Base-by-base conservation (phyloP, 768 basidiomycete genomes). In the Xanthoconium purpureum region DNA sequence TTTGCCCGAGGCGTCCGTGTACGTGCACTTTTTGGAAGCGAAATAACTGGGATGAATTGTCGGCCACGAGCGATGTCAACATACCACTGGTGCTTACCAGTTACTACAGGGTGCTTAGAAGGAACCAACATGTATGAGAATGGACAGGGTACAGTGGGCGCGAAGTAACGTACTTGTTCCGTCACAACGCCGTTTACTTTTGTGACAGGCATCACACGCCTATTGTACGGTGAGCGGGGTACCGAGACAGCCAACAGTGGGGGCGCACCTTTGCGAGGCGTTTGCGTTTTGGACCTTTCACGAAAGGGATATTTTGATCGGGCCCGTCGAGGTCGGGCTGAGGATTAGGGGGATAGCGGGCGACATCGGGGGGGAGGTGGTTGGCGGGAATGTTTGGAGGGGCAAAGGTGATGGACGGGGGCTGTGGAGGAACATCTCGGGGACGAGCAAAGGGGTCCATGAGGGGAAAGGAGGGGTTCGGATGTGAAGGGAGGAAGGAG, bases 131-230 rank as follows among this genome's bases (percentile, higher is more conserved):
- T 7, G 47, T 30, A 35, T 60, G 49, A 54, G 43, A 18, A 52
- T 38, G 49, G 45, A 24, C 36, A 53, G 58, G 46, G 56, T 17
- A 54, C 38, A 24, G 50, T 45, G 33, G 24, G 39, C 45, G 18
- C 30, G 47, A 33, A 52, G 45, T 54, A 48, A 76, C 84, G 56
- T 58, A 87, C 88, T 84, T 58, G 87, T 89, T 33, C 89, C 89
- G 72, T 91, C 89, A 72, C 89, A 91, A 47, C 89, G 83, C 28
- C 90, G 83, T 68, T 92, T 92, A 73, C 84, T 86, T 71, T 88
- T 89, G 68, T 92, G 91, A 69, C 90, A 92, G 51, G 87, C 85
- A 71, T 90, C 87, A 72, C 90, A 91, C 47, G 90, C 80, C 80
- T 81, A 55, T 35, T n/a, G 47, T 48, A 47, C 33, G 11, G 53